Evolutionary conservation across 192 early-diverging fungal genomes (phyloP).

Genomic region (Backusella liffmaniae): DNA sequence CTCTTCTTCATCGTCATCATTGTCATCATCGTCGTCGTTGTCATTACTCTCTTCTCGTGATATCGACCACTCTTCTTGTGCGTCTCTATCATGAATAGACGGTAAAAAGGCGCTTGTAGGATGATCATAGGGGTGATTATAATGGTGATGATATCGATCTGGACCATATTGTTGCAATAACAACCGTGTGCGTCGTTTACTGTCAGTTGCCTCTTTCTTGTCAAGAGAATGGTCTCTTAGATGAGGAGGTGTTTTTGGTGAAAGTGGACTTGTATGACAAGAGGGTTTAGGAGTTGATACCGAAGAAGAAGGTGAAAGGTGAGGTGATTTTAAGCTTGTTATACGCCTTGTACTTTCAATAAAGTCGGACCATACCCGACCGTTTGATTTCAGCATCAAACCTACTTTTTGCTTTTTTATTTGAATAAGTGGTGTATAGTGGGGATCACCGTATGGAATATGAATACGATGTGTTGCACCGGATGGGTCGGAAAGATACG

Average conservation of each 20-base stretch:
- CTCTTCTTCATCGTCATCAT: neutral
- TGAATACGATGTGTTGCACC: constrained; percentile 18
- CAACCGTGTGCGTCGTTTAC: neutral
- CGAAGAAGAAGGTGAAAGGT: constrained; percentile 6
- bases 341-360: constrained; percentile 13
- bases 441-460: constrained; percentile 15
- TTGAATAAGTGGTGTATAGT: constrained; percentile 15
- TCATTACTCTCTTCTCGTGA: neutral
- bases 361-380: constrained; percentile 16
- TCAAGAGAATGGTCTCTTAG: neutral
- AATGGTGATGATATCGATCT: neutral
- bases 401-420: constrained; percentile 25
- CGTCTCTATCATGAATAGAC: neutral
- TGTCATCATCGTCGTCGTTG: neutral
- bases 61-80: neutral
- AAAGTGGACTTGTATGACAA: constrained; percentile 9
- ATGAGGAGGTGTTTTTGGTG: constrained; percentile 7
- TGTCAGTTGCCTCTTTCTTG: constrained; percentile 1
- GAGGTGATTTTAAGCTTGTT: neutral
- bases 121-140: neutral
- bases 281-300: neutral
- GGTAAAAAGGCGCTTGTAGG: neutral
- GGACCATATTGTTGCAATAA: constrained; percentile 7
- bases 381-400: constrained; percentile 23
- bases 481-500: constrained; percentile 12